Evolutionary conservation across 2,329 filamentous ascomycete species (phyloP).

Genomic region (Aaosphaeria pasadenensis): DNA sequence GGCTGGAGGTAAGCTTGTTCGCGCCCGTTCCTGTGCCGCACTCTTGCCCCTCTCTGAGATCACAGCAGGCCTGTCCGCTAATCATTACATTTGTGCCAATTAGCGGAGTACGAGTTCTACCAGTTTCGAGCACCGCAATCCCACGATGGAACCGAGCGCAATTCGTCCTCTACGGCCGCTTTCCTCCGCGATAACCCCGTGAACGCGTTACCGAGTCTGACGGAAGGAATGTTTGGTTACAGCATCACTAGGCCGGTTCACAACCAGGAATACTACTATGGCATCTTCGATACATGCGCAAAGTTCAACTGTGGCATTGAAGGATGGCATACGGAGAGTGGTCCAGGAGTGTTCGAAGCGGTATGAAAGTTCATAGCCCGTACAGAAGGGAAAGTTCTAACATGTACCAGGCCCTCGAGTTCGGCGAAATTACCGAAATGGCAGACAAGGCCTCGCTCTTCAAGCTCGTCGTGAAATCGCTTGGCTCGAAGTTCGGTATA

Average conservation of each 20-base stretch:
- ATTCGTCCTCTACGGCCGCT: constrained; percentile 66
- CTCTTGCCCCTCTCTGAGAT: too few relatives aligned
- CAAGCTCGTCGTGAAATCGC: constrained; percentile 91
- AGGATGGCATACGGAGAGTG: constrained; percentile 94
- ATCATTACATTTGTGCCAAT: not conserved
- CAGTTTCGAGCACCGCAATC: constrained; percentile 71
- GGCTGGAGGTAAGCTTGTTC: constrained; percentile 71
- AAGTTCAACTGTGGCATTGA: constrained; percentile 80
- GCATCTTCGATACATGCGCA: constrained; percentile 76
- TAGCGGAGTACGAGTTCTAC: constrained; percentile 94
- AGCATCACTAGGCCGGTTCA: constrained; percentile 82
- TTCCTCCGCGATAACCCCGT: constrained; percentile 74
- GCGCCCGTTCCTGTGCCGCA: too few relatives aligned
- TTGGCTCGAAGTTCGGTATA: constrained; percentile 83
- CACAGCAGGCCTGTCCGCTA: not conserved
- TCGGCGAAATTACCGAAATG: constrained; percentile 83
- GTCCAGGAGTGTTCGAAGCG: constrained; percentile 92
- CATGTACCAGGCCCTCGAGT: constrained; percentile 62
- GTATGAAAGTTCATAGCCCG: constrained; percentile 41
- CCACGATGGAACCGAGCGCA: constrained; percentile 51
- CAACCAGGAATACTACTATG: constrained; percentile 91
- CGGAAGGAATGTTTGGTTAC: constrained; percentile 96
- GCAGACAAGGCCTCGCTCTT: constrained; percentile 89
- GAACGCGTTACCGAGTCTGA: constrained; percentile 71
- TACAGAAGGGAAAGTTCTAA: not conserved